Evolutionary conservation across 257 asterid genomes (phyloP).

Genomic region (Thymus mandschuricus): DNA sequence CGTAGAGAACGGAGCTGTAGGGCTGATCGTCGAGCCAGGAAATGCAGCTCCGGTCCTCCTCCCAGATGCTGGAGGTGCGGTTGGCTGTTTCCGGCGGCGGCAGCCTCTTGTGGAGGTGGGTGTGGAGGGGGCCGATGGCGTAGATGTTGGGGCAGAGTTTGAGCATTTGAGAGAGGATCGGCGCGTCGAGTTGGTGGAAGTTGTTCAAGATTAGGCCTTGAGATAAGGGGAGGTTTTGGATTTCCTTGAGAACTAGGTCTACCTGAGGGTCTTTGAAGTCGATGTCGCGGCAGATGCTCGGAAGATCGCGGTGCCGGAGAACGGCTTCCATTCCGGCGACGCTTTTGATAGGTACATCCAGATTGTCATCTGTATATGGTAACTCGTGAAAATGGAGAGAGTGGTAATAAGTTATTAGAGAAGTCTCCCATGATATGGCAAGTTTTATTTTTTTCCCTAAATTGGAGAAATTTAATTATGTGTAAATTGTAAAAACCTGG

Average conservation of each 20-base stretch:
- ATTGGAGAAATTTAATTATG: too few relatives aligned
- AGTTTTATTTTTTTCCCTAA: too few relatives aligned
- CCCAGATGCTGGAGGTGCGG: constrained; percentile 47
- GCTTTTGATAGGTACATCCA: constrained; percentile 45
- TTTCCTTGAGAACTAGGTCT: constrained; percentile 34
- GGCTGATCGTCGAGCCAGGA: constrained; percentile 64
- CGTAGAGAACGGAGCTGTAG: constrained; percentile 49
- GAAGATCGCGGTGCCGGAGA: constrained; percentile 71
- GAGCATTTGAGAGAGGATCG: constrained; percentile 45
- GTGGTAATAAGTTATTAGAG: too few relatives aligned
- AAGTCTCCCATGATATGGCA: too few relatives aligned
- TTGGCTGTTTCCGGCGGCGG: neutral
- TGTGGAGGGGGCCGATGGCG: constrained; percentile 69
- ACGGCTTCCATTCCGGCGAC: constrained; percentile 63
- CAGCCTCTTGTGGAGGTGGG: constrained; percentile 42
- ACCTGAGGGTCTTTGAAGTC: constrained; percentile 34
- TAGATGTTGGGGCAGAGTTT: constrained; percentile 52
- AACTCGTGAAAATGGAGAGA: neutral
- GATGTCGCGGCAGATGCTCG: constrained; percentile 51
- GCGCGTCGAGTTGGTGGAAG: constrained; percentile 55
- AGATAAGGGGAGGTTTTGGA: constrained; percentile 37
- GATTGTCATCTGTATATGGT: constrained; percentile 40
- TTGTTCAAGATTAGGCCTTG: constrained; percentile 66
- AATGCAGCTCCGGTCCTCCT: constrained; percentile 55
- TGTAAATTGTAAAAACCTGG: too few relatives aligned